A percentile compares a stretch with the other conserved stretches of the same genome.
Conservation (phyloP, 805 yeast genomes). For the Saccharomycopsis amapae region DNA sequence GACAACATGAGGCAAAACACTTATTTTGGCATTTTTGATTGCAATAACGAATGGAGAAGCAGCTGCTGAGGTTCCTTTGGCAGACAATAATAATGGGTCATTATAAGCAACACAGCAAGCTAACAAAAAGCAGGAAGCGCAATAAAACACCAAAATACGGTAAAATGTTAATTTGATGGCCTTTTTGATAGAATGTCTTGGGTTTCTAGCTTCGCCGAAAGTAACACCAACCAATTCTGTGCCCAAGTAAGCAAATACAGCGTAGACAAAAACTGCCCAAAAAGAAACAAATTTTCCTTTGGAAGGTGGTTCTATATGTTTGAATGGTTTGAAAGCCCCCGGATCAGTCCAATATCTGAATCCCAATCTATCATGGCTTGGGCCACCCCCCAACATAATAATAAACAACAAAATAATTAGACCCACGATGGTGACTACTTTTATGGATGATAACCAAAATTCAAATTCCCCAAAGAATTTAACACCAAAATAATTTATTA, state of each 20-base stretch:
- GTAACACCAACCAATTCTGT: conserved; percentile 83
- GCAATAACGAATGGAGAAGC: conserved; percentile 81
- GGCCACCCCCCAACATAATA: conserved; percentile 87
- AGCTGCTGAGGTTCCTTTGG: conserved; percentile 61
- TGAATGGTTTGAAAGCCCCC: conserved; percentile 44
- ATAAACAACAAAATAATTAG: conserved; percentile 66
- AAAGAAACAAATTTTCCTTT: conserved; percentile 69
- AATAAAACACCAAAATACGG: conserved; percentile 59
- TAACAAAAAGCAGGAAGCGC: conserved; percentile 70
- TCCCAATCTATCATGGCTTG: conserved; percentile 55
- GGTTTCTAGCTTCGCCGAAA: conserved; percentile 73
- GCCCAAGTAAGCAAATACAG: conserved; percentile 76
- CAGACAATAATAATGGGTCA: conserved; percentile 51
- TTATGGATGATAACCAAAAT: conserved; percentile 70
- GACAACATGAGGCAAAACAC: conserved; percentile 65
- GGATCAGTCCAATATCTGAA: conserved; percentile 39
- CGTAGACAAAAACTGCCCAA: conserved; percentile 58
- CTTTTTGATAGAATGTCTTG: conserved; percentile 64
- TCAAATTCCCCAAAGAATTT: conserved; percentile 74
- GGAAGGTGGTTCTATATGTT: conserved; percentile 45
- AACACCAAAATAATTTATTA: conserved; percentile 68
- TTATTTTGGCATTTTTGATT: conserved; percentile 62
- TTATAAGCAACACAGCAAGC: conserved; percentile 70
- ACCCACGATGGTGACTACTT: conserved; percentile 68
- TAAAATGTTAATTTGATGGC: conserved; percentile 72